Base-by-base conservation (phyloP, 805 yeast genomes). In the Suhomyces sp. region DNA sequence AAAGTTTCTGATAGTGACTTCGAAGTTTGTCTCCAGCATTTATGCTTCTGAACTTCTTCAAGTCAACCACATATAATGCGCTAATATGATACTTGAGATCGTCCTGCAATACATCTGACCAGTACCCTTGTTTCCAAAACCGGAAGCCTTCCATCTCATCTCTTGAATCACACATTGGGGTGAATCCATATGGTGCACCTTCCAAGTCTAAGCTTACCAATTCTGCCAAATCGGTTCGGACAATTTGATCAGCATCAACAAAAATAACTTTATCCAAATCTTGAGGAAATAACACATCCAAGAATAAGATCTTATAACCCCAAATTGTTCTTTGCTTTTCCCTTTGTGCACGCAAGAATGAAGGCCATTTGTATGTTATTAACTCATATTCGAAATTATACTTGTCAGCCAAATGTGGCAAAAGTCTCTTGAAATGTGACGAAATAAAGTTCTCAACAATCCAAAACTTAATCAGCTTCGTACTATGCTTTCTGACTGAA, bases 71-170 rank as follows among this genome's bases (percentile, higher is more conserved):
- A 50, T 79, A 88, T 15, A 85, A 67, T 0, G 96, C 96, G 58
- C 95, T 81, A 44, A 85, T 83, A 49, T 88, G 95, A 56, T 88
- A 84, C 38, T 77, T 82, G 21, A 68, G 63, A 7, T 72, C 70
- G 25, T 77, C 72, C 22, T 73, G 76, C 27, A 91, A 63, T 17
- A 72, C 70, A 3, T 70, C 68, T 39, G 76, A 65, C 98, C 98
- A 91, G 58, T 87, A 91, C 0, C 97, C 98, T 42, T 78, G 76
- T 50, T 88, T 83, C 98, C 98, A 93, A 62, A 91, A 93, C 44
- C 93, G 58, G 56, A 72, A 86, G 0, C 91, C 95, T 53, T 84
- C 91, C 82, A 81, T 83, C 47, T 84, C 95, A 17, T 59, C 58
- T 32, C 91, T 66, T 0, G 88, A 81, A 33, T 85, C 91, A 46